Base-by-base conservation (phyloP, 2,329 filamentous ascomycete genomes). In the Xylaria polymorpha region DNA sequence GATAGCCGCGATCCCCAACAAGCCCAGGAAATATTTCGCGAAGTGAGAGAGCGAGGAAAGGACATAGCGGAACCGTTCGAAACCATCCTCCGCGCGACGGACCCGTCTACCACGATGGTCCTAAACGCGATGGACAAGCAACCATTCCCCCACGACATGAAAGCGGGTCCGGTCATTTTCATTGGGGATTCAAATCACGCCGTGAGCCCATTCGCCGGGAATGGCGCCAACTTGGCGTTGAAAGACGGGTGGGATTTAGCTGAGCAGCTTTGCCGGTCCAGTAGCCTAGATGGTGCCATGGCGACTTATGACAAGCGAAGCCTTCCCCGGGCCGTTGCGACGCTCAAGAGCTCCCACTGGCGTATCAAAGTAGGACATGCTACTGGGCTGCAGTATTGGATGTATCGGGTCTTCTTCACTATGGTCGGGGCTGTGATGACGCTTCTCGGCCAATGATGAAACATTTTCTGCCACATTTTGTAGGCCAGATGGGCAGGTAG, bases 171-270 rank as follows among this genome's bases (percentile, higher is more conserved):
- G 4, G 77, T 83, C 8, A 73, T 86, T 10, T 86, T 84, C 60
- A 82, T 86, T 25, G 85, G 85, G 12, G 84, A 86, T 71, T 79
- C 79, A 64, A 86, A 86, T 69, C 85, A 86, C 72, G 84, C 84
- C 0, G 78, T 85, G 6, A 84, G 79, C 61, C 82, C 84, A 0
- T 86, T 85, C 75, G 82, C 84, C 5, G 83, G 85, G 0, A 83
- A 80, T 64, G 85, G 85, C 0, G 84, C 83, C 0, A 85, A 85
- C 69, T 72, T 86, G 66, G 84, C 83, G 3, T 67, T 86, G 32
- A 81, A 78, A 62, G 84, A 86, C 71, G 84, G 78, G 0, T 84
- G 81, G 79, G 82, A 85, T 57, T 76, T 85, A n/a, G 84, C 82
- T 2, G 76, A 81, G 60, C 75, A 81, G 51, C 68, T 85, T n/a